Percentiles rank a stretch among this genome's conserved stretches.
Conservation (phyloP, 176 grass and related monocot species). For the Eremochloa ophiuroides region DNA sequence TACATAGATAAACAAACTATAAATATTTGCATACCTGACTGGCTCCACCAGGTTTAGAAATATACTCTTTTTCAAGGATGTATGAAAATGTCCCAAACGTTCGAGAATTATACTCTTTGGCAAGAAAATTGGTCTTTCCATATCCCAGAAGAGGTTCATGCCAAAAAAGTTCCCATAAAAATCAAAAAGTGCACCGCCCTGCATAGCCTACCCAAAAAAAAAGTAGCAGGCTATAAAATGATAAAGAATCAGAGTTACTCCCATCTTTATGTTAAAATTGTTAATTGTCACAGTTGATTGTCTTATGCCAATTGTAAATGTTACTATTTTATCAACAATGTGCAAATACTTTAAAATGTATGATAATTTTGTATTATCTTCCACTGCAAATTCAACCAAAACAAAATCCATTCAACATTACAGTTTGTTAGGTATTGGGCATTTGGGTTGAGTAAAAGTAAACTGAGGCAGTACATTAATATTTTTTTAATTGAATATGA, state of each 20-base stretch:
- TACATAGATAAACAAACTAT: not conserved
- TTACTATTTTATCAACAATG: not conserved
- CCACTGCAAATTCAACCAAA: not conserved
- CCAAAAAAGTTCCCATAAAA: not conserved
- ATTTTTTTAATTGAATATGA: not conserved
- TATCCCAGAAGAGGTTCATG: not conserved
- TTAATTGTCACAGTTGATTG: not conserved
- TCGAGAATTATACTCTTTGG: not conserved
- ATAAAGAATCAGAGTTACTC: not conserved
- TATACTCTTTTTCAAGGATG: not conserved
- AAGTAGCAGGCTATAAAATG: not conserved
- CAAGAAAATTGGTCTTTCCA: not conserved
- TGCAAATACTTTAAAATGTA: not conserved
- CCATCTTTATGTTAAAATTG: not conserved
- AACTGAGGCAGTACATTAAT: not conserved
- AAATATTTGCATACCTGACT: not conserved
- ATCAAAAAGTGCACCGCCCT: not conserved
- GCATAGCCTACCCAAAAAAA: not conserved
- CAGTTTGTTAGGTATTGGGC: not conserved
- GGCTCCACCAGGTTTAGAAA: not conserved
- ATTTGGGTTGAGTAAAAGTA: not conserved
- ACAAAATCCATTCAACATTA: not conserved
- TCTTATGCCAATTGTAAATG: not conserved
- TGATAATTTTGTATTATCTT: not conserved
- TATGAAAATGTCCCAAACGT: not conserved